Evolutionary conservation across 805 yeast species (phyloP), one percentile per base, ranked within the genome.

Genomic region (Kuraishia borneana): DNA sequence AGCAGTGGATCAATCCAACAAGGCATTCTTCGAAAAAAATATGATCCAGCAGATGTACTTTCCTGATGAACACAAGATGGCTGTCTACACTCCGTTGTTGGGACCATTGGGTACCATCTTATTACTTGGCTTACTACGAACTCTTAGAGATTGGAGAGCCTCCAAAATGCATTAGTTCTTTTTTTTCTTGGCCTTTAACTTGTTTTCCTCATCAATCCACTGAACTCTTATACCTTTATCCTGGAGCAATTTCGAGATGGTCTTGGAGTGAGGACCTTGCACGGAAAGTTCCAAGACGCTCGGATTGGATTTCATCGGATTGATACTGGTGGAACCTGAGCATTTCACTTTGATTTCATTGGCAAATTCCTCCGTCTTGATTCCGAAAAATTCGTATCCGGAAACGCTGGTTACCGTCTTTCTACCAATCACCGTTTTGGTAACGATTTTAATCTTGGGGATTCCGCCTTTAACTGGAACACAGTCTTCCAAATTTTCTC

Each of bases 41-140:
- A 89, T 92, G 96, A 84, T 92, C 20, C 94, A 85, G 48, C 96
- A 89, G 51, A 84, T 81, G 36, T 87, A 83, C 54, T 85, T 88
- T 63, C 97, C 98, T 0, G 89, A 83, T 42, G 96, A 89, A 53
- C 98, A 89, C 51, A 88, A 84, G 53, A 65, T 92, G 48, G 97
- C 98, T 0, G 95, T 92, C 1, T 92, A 87, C 44, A 62, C 85
- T 49, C 98, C 98, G 0, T 60, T 89, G 30, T 53, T 88, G 23
- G 97, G 97, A 0, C 98, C 98, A 2, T 61, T 87, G 23, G 58
- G 70, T 2, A 70, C 89, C 18, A 87, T 92, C 17, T 50, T 71
- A 9, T 16, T 63, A 2, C 51, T 77, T 36, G 81, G 79, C 1
- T 35, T 69, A 1, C 17, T 76, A 3, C 70, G 76, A 39, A 42